Evolutionary conservation across 2,329 filamentous ascomycete genomes (phyloP).

Genomic region (Colletotrichum sidae): DNA sequence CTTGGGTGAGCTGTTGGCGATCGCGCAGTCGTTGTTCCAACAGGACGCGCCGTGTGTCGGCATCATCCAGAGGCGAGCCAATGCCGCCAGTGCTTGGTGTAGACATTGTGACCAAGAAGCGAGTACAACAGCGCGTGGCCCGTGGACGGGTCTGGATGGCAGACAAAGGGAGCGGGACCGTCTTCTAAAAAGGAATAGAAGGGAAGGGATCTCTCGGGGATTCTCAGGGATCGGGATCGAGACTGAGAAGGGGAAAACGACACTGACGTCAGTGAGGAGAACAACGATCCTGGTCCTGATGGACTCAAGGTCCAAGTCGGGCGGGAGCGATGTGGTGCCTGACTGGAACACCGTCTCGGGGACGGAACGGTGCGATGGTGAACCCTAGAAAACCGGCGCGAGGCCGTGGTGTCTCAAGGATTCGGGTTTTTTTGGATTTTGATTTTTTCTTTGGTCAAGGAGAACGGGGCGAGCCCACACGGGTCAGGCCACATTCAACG

Average conservation of each 20-base stretch:
- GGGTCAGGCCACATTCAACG: conserved; percentile 31
- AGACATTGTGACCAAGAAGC: conserved; percentile 29
- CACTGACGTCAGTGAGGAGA: conserved; percentile 37
- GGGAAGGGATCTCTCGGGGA: conserved; percentile 11
- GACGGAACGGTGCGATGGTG: conserved; percentile 32
- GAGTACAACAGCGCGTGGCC: conserved; percentile 10
- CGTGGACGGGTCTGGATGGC: conserved; percentile 2
- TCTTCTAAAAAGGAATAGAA: conserved; percentile 9
- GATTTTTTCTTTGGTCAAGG: conserved; percentile 18
- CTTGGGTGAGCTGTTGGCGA: conserved; percentile 68
- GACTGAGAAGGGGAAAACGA: conserved; percentile 22
- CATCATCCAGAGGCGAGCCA: conserved; percentile 27
- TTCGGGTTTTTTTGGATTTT: conserved; percentile 15
- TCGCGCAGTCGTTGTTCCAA: conserved; percentile 61
- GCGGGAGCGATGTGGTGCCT: conserved; percentile 30
- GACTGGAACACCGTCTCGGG: conserved; percentile 32
- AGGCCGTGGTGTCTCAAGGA: conserved; percentile 26
- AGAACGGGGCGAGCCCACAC: conserved; percentile 33
- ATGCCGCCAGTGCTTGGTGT: conserved; percentile 27
- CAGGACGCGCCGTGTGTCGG: neutral
- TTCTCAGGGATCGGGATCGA: conserved; percentile 23
- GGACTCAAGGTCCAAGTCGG: conserved; percentile 32
- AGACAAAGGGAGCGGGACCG: conserved; percentile 5
- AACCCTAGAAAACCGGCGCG: conserved; percentile 31
- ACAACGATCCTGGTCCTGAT: conserved; percentile 33